Percentiles rank a stretch among this genome's conserved stretches.
Evolutionary conservation across 768 basidiomycete species (phyloP).

Genomic region (Brasilioporus rufonigricans): DNA sequence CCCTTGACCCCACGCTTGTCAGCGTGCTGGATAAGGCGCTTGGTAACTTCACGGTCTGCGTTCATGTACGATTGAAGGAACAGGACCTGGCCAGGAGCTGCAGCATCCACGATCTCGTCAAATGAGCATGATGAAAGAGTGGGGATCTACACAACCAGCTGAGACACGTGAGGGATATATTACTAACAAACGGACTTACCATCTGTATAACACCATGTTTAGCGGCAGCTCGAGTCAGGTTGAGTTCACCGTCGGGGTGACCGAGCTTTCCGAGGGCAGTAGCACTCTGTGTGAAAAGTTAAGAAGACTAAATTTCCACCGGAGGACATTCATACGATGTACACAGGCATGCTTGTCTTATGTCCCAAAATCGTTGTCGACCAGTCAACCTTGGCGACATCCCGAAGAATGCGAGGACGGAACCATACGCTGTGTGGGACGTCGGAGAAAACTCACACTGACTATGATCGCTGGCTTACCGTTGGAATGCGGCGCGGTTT

Average conservation of each 20-base stretch:
- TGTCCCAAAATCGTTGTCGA: conserved; percentile 81
- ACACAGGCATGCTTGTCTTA: conserved; percentile 71
- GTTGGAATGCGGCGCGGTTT: conserved; percentile 89
- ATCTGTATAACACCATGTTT: conserved; percentile 76
- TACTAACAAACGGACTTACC: conserved; percentile 35
- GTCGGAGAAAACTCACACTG: neutral
- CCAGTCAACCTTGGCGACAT: conserved; percentile 86
- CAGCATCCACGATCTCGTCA: conserved; percentile 91
- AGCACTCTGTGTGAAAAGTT: conserved; percentile 47
- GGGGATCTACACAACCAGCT: conserved; percentile 62
- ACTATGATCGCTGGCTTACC: conserved; percentile 39
- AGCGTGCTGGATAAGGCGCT: conserved; percentile 85
- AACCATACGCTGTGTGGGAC: conserved; percentile 71
- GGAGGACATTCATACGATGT: conserved; percentile 52
- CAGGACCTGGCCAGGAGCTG: conserved; percentile 73
- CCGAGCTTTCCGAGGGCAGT: conserved; percentile 93
- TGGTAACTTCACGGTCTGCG: conserved; percentile 81
- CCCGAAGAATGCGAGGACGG: conserved; percentile 79
- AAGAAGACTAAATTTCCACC: neutral
- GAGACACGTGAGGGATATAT: neutral
- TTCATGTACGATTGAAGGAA: conserved; percentile 93
- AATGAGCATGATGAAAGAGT: conserved; percentile 95
- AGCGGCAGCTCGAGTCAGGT: conserved; percentile 83
- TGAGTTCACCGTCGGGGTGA: conserved; percentile 93
- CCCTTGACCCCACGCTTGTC: conserved; percentile 89